Percentiles rank a stretch among this genome's conserved stretches.
Evolutionary conservation across 176 grass and related monocot genomes (phyloP).

Genomic region (Carex kokanica): DNA sequence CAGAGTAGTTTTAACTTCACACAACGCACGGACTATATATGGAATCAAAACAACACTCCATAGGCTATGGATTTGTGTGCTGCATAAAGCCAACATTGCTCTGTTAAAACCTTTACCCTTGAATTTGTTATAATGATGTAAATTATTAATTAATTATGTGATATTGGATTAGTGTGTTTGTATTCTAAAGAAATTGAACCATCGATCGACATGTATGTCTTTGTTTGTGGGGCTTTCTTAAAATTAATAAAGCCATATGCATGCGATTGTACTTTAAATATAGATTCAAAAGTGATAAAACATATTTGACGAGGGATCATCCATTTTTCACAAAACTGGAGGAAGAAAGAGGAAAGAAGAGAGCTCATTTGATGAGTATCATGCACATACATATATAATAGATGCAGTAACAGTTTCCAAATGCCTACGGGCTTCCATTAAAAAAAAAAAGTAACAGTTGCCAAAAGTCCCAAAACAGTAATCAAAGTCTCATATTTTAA

Average conservation of each 20-base stretch:
- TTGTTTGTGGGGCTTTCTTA: conserved; percentile 20
- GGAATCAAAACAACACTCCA: too few relatives aligned
- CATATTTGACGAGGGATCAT: neutral
- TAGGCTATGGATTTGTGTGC: too few relatives aligned
- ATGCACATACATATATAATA: neutral
- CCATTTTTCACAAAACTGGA: neutral
- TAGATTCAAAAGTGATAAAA: neutral
- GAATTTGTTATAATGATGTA: neutral
- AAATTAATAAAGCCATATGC: conserved; percentile 22
- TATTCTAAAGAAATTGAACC: neutral
- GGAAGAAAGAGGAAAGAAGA: neutral
- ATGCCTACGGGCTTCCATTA: too few relatives aligned
- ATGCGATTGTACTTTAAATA: conserved; percentile 8
- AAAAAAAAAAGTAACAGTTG: too few relatives aligned
- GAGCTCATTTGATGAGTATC: neutral
- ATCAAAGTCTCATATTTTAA: neutral
- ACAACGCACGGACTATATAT: too few relatives aligned
- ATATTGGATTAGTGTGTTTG: neutral
- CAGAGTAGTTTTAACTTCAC: too few relatives aligned
- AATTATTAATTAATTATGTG: neutral
- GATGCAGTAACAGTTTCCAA: too few relatives aligned
- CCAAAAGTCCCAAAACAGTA: neutral
- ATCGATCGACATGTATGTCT: neutral
- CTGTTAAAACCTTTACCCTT: too few relatives aligned
- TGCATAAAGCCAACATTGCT: too few relatives aligned